These are phyloP conservation scores for Solioccasus polychromus DNA, from an alignment of 768 basidiomycete species.

Conservation along the genomic window DNA sequence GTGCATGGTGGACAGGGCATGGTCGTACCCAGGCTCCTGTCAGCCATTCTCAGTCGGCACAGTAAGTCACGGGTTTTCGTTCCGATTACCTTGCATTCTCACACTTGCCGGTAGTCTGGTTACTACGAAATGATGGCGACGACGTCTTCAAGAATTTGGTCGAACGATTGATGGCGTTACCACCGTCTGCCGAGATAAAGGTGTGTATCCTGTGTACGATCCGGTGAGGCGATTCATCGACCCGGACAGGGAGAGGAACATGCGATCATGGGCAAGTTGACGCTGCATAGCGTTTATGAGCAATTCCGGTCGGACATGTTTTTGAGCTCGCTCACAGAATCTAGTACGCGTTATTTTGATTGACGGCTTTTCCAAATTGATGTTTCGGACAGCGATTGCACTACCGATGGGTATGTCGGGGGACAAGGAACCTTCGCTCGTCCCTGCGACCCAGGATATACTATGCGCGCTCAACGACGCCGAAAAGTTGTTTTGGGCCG, in stretches of 20 bases:
- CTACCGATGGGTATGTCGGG: constrained; percentile 76
- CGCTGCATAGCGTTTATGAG: constrained; percentile 71
- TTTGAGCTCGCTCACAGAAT: constrained; percentile 86
- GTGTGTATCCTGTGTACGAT: constrained; percentile 30
- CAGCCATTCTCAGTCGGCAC: constrained; percentile 61
- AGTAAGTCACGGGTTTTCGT: constrained; percentile 43
- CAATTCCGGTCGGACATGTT: constrained; percentile 86
- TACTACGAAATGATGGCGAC: constrained; percentile 55
- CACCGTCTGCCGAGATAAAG: constrained; percentile 56
- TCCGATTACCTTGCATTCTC: constrained; percentile 8
- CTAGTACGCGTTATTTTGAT: constrained; percentile 54
- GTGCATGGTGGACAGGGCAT: constrained; percentile 40
- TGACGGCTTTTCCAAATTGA: constrained; percentile 2
- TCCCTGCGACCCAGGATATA: constrained; percentile 54
- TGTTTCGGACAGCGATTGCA: constrained; percentile 59
- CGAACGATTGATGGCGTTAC: constrained; percentile 53
- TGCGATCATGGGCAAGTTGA: constrained; percentile 72
- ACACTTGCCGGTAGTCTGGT: constrained; percentile 49
- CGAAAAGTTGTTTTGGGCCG: constrained; percentile 66
- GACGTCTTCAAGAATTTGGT: constrained; percentile 54
- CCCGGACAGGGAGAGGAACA: constrained; percentile 67
- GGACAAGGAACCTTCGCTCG: constrained; percentile 36
- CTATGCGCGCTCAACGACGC: constrained; percentile 61
- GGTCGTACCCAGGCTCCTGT: constrained; percentile 59
- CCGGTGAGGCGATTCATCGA: background rate